Evolutionary conservation across 805 yeast genomes (phyloP).

Genomic region (Sugiyamaella boreocaroliniensis): DNA sequence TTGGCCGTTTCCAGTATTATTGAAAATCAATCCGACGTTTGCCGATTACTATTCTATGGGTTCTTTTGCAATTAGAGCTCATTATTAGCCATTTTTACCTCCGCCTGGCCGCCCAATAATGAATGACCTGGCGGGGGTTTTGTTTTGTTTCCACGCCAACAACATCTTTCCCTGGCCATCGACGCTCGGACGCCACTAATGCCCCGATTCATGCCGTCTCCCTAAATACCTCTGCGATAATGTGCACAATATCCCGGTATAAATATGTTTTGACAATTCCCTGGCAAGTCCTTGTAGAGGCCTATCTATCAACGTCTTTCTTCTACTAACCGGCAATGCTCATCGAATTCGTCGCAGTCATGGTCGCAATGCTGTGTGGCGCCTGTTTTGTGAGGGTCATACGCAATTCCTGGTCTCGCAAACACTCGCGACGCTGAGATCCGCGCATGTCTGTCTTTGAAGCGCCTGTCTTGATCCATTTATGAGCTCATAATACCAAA

Average conservation of each 20-base stretch:
- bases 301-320: background rate
- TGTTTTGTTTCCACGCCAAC: background rate
- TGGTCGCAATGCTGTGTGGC: constrained; percentile 5
- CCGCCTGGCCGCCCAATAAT: no score
- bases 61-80: no score
- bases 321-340: background rate
- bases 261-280: background rate
- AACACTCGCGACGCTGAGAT: background rate
- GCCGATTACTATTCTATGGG: no score
- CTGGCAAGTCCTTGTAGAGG: background rate
- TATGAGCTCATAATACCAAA: background rate
- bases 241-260: background rate
- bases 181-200: no score
- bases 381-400: constrained; percentile 5
- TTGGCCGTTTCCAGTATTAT: no score
- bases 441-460: background rate
- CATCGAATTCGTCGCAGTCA: constrained; percentile 2
- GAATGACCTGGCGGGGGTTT: no score
- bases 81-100: no score
- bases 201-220: background rate
- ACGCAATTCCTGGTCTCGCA: background rate
- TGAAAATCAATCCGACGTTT: no score
- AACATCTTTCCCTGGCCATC: background rate
- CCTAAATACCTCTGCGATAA: background rate
- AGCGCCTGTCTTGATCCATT: background rate